Evolutionary conservation across 192 early-diverging fungal genomes (phyloP).

Genomic region (Ambispora gerdemannii): DNA sequence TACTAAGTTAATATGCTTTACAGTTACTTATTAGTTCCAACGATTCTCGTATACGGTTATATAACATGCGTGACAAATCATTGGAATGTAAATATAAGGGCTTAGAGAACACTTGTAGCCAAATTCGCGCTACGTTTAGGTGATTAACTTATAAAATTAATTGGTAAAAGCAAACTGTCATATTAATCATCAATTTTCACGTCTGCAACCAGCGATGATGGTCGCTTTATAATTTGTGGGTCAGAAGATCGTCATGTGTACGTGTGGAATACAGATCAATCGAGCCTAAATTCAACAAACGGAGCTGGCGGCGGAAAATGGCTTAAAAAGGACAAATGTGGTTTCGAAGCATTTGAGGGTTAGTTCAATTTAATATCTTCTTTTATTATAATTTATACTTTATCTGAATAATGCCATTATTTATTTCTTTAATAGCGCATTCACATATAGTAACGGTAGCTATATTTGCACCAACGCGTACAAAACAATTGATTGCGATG

Average conservation of each 20-base stretch:
- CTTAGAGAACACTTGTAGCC: conserved; percentile 62
- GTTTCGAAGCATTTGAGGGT: conserved; percentile 39
- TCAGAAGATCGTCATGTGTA: conserved; percentile 77
- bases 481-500: conserved; percentile 55
- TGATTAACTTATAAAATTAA: conserved; percentile 17
- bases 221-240: conserved; percentile 75
- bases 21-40: conserved; percentile 69
- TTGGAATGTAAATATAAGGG: conserved; percentile 83
- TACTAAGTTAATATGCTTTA: too few species aligned
- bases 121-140: conserved; percentile 74
- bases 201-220: conserved; percentile 53
- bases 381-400: neutral
- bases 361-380: conserved; percentile 17
- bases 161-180: neutral
- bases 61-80: conserved; percentile 70
- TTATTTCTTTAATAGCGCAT: conserved; percentile 41
- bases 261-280: conserved; percentile 63
- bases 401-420: conserved; percentile 32
- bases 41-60: conserved; percentile 80
- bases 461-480: conserved; percentile 61
- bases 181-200: neutral
- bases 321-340: conserved; percentile 31
- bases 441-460: conserved; percentile 55
- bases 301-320: conserved; percentile 23
- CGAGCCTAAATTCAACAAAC: conserved; percentile 36